These are phyloP conservation scores for Aspergillus sparsus DNA, from an alignment of 495 filamentous ascomycete genomes.

Conservation along the genomic window DNA sequence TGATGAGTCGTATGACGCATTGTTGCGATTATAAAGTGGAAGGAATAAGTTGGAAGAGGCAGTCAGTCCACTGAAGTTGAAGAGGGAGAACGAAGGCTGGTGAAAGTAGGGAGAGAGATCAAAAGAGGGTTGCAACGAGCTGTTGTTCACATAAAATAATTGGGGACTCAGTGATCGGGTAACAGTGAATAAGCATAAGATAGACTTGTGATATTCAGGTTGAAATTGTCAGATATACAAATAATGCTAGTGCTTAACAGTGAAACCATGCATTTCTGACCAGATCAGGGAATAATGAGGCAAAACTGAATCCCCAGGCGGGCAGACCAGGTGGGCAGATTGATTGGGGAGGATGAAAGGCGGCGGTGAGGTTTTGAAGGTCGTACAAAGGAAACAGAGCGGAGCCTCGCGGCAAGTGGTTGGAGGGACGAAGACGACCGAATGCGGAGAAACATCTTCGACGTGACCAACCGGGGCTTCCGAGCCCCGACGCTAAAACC, in stretches of 20 bases:
- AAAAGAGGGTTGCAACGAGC: not conserved
- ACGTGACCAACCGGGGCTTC: slow-evolving; percentile 17
- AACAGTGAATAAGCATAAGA: not conserved
- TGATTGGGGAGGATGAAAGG: not conserved
- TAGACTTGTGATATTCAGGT: not conserved
- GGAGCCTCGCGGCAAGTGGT: slow-evolving; percentile 4
- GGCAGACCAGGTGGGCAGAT: slow-evolving; percentile 1
- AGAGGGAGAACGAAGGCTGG: too few species aligned
- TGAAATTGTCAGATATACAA: not conserved
- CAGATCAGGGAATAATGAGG: not conserved
- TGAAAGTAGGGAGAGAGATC: not conserved
- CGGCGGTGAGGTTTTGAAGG: slow-evolving; percentile 9
- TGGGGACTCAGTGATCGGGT: not conserved
- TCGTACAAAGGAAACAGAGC: not conserved
- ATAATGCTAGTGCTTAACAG: not conserved
- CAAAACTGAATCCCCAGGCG: not conserved
- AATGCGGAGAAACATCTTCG: slow-evolving; percentile 24
- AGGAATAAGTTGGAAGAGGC: not conserved
- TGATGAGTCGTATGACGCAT: slow-evolving; percentile 20
- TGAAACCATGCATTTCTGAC: not conserved
- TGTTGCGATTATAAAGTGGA: slow-evolving; percentile 6
- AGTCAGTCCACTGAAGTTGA: not conserved
- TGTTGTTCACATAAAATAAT: too few species aligned
- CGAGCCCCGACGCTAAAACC: not conserved
- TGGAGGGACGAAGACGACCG: slow-evolving; percentile 18